Base-by-base conservation (phyloP, 495 filamentous ascomycete genomes). In the Penicillium desertorum region DNA sequence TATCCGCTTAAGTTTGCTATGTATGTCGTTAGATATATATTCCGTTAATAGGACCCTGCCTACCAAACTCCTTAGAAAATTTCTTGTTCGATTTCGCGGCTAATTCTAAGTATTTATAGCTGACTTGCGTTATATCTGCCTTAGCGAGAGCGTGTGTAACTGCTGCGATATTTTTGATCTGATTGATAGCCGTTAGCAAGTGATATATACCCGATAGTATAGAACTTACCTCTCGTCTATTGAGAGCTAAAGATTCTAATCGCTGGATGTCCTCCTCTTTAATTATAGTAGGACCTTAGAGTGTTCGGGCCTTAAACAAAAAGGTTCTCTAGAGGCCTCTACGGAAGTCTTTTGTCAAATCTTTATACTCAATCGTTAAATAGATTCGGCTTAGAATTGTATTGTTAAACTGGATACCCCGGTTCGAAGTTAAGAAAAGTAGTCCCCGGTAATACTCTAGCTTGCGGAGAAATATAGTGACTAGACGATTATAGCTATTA, bases 391-490 rank as follows among this genome's bases (percentile, higher is more conserved):
- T 76, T n/a, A 72, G 61, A 59, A 81, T 71, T 20, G 74, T 71
- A 39, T 79, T 67, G 57, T 81, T 76, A 63, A 69, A 64, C 34
- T 63, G 27, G 19, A 60, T 62, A 27, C 45, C 53, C 37, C 65
- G 65, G 44, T 72, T 73, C 11, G 65, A 62, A 36, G 71, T 73
- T 29, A 72, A 50, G 57, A 71, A 72, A 27, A 75, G 61, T 7
- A 74, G 54, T 34, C 72, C 71, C 41, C 79, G 66, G 48, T 78
- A 84, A 63, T 84, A 84, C 66, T 86, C 81, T 3, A 86, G 68
- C 62, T 79, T 78, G 23, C 81, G 72, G 43, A 85, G 66, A 54
- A 85, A 84, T 47, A 83, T 57, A 11, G 65, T 64, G n/a, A 72
- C 55, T 2, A 70, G 59, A 20, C 51, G 45, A 54, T 72, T 72